Percentiles rank a stretch among this genome's conserved stretches.
Conservation (phyloP, 2,329 filamentous ascomycete species). For the Ilyonectria mors-panacis region DNA sequence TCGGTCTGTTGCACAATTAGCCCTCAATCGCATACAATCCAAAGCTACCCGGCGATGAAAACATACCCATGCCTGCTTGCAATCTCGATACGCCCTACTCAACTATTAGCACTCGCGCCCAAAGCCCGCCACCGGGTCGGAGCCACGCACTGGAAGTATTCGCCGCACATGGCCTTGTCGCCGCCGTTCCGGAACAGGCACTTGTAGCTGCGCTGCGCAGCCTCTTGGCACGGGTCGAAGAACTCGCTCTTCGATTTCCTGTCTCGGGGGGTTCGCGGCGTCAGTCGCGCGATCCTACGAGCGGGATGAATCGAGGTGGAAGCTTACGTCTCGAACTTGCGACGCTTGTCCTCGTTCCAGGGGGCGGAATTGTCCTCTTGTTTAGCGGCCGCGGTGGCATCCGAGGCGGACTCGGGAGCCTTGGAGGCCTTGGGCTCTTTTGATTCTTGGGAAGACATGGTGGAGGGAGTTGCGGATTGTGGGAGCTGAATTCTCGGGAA, state of each 20-base stretch:
- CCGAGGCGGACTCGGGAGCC: conserved; percentile 16
- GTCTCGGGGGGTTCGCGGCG: conserved; percentile 15
- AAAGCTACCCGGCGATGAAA: not conserved
- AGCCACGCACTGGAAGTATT: conserved; percentile 90
- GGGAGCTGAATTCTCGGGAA: conserved; percentile 1
- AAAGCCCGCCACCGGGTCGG: not conserved
- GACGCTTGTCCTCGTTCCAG: conserved; percentile 72
- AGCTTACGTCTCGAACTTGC: conserved; percentile 75
- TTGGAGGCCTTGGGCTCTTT: conserved; percentile 36
- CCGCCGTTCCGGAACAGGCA: conserved; percentile 92
- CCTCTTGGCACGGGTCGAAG: conserved; percentile 96
- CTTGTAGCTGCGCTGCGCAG: conserved; percentile 85
- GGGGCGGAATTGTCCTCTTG: conserved; percentile 52
- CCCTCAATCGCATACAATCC: not conserved
- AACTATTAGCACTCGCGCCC: conserved; percentile 36
- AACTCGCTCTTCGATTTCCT: conserved; percentile 93
- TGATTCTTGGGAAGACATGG: conserved; percentile 36
- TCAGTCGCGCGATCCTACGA: conserved; percentile 24
- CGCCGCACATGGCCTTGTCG: conserved; percentile 89
- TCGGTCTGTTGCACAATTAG: conserved; percentile 47
- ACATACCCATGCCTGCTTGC: conserved; percentile 92
- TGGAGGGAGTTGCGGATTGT: not conserved
- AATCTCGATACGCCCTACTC: conserved; percentile 88
- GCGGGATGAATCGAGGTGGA: not conserved
- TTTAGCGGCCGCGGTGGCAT: not conserved